These are phyloP conservation scores for Oryza officinalis DNA, from an alignment of 176 grass and related monocot species.

Conservation along the genomic window DNA sequence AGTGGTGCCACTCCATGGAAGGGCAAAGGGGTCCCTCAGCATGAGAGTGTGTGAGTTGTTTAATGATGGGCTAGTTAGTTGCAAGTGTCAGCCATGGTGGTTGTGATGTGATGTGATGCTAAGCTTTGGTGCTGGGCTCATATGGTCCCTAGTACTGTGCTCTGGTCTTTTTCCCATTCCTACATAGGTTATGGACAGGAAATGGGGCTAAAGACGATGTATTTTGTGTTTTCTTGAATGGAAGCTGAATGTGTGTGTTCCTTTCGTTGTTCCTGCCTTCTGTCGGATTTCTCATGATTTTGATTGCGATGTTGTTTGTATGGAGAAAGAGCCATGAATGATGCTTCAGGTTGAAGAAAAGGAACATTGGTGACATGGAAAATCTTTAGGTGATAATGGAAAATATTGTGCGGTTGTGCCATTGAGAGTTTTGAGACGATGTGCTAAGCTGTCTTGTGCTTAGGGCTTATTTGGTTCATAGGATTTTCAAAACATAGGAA, in stretches of 20 bases:
- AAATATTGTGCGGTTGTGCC: neutral
- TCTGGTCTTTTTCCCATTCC: slow-evolving; percentile 29
- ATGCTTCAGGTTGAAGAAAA: slow-evolving; percentile 41
- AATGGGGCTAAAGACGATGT: slow-evolving; percentile 32
- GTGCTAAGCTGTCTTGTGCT: neutral
- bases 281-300: neutral
- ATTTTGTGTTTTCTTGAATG: slow-evolving; percentile 29
- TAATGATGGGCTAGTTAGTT: slow-evolving; percentile 44
- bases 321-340: neutral
- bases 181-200: slow-evolving; percentile 36
- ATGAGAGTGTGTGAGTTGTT: slow-evolving; percentile 40
- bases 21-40: slow-evolving; percentile 42
- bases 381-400: neutral
- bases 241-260: slow-evolving; percentile 26
- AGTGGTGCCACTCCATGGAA: slow-evolving; percentile 41
- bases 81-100: slow-evolving; percentile 44
- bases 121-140: slow-evolving; percentile 17
- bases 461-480: no score
- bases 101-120: slow-evolving; percentile 40
- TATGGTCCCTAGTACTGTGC: slow-evolving; percentile 34
- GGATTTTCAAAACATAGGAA: no score
- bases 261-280: neutral
- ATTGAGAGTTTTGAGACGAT: neutral
- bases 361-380: neutral
- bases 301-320: slow-evolving; percentile 15